Evolutionary conservation across 2,329 filamentous ascomycete genomes (phyloP), one percentile per base, ranked within the genome.

Genomic region (Neoascochyta sp.): DNA sequence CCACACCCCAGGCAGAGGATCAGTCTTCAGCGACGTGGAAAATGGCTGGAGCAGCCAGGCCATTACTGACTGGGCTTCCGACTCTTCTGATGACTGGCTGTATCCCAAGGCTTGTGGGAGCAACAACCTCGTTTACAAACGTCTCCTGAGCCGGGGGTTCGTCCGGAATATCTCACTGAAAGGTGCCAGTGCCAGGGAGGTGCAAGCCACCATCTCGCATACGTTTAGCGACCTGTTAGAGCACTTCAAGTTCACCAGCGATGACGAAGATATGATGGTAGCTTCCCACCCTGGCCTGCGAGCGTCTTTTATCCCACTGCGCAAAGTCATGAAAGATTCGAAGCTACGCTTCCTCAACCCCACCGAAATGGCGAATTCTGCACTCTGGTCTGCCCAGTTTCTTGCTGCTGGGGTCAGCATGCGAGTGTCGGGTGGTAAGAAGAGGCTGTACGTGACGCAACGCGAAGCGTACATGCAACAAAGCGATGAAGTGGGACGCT

Each of bases 391-490:
- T 29, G 76, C 80, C 3, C 69, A 76, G 7, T 89, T 89, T 41
- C 69, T 90, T 16, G 71, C 72, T 27, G 80, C 81, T 2, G 78
- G 75, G 26, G 76, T 88, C 20, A 75, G 85, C 50, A 89, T 89
- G 84, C 78, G 81, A 49, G 73, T 78, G 16, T 71, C 75, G 7
- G 71, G 75, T 14, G 68, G 68, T 7, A 61, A 69, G 41, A 78
- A 80, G 39, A 74, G 84, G 7, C 71, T 90, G 9, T 90, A 84
- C 61, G 71, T 89, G 35, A 90, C 85, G 1, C 81, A 86, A 36
- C 76, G 80, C 3, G 79, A 83, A 44, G 81, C 81, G 1, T 90
- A 90, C 43, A 64, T 85, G 3, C 85, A 90, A 51, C 75, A 79
- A 39, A 58, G 65, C 9, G 63, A 69, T 17, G 68, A 73, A 4